A percentile compares a stretch with the other conserved stretches of the same genome.
Evolutionary conservation across 2,329 filamentous ascomycete species (phyloP).

Genomic region (Kalaharituber pfeilii): DNA sequence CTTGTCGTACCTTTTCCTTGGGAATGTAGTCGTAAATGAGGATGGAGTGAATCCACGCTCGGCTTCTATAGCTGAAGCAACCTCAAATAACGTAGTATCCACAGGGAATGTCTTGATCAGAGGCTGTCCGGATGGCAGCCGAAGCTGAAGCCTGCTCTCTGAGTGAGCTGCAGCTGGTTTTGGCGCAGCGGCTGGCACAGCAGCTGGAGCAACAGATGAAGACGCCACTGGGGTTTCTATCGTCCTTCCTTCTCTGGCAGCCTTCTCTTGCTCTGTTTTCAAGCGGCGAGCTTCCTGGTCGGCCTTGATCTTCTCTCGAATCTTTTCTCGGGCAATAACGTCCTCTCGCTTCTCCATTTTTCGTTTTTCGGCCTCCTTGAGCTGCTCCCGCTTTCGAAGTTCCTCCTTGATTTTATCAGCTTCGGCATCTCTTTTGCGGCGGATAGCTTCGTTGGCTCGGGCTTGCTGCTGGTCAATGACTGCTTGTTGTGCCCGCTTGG

Average conservation of each 20-base stretch:
- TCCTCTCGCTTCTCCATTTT: slow-evolving; percentile 76
- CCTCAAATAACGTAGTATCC: slow-evolving; percentile 82
- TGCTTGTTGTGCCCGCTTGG: slow-evolving; percentile 50
- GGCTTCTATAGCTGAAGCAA: slow-evolving; percentile 55
- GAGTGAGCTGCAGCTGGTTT: slow-evolving; percentile 41
- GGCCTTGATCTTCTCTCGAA: slow-evolving; percentile 84
- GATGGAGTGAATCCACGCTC: slow-evolving; percentile 54
- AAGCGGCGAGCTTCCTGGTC: slow-evolving; percentile 78
- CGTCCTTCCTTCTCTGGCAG: slow-evolving; percentile 58
- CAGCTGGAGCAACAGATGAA: slow-evolving; percentile 32
- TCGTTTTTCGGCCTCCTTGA: slow-evolving; percentile 80
- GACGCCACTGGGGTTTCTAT: slow-evolving; percentile 29
- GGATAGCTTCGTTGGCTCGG: slow-evolving; percentile 73
- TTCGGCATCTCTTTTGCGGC: slow-evolving; percentile 78
- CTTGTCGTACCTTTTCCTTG: slow-evolving; percentile 57
- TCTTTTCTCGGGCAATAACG: slow-evolving; percentile 66
- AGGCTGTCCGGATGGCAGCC: slow-evolving; percentile 64
- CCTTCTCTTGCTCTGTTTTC: slow-evolving; percentile 74
- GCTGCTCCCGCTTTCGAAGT: slow-evolving; percentile 67
- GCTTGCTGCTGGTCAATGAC: slow-evolving; percentile 61
- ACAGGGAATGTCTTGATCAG: slow-evolving; percentile 76
- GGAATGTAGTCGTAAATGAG: slow-evolving; percentile 74
- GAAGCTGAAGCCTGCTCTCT: slow-evolving; percentile 50
- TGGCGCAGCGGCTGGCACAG: slow-evolving; percentile 34
- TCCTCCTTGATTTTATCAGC: slow-evolving; percentile 80